Base-by-base conservation (phyloP, 169 alveolate genomes). In the Nephromyces sp. region DNA sequence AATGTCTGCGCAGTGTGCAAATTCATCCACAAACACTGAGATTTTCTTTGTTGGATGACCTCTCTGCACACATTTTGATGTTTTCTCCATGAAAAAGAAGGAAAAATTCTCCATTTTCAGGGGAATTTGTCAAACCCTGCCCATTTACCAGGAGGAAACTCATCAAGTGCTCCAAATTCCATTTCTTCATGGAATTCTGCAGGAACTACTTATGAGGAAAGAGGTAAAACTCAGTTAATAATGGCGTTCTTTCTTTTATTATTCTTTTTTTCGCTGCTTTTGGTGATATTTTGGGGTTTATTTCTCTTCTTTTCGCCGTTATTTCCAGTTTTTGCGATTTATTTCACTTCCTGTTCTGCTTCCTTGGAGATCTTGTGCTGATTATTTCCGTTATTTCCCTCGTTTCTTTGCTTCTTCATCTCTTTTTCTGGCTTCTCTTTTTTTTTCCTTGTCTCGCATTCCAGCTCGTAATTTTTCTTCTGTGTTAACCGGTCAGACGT, bases 121-220 rank as follows among this genome's bases (percentile, higher is more conserved):
- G 57, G 68, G 62, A 15, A 43, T 65, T 28, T 53, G 33, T 5
- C 43, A 2, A 6, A 27, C 5, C 5, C 2, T 2, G 71, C 15
- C 62, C 33, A 65, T 27, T n/a, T n/a, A n/a, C n/a, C n/a, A n/a
- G n/a, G n/a, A n/a, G n/a, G n/a, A n/a, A n/a, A n/a, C n/a, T n/a
- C n/a, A n/a, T 6, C 71, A 8, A 6, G 22, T n/a, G 51, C 8
- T 62, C 68, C 68, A 8, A 29, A 25, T 27, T 28, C 52, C 65
- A 74, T 82, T 6, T 78, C 86, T 21, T 69, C 78, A 6, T 83
- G 88, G 88, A 83, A 83, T 69, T 70, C 84, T 28, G 57, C 34
- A 25, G 88, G 88, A 15, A 79, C 88, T 28, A 83, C 88, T 2
- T 83, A 75, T 67, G 88, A 83, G 30, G 88, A 83, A 64, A 83